Evolutionary conservation across 1,139 yeast species (phyloP).

Genomic region (Candida freyschussii): DNA sequence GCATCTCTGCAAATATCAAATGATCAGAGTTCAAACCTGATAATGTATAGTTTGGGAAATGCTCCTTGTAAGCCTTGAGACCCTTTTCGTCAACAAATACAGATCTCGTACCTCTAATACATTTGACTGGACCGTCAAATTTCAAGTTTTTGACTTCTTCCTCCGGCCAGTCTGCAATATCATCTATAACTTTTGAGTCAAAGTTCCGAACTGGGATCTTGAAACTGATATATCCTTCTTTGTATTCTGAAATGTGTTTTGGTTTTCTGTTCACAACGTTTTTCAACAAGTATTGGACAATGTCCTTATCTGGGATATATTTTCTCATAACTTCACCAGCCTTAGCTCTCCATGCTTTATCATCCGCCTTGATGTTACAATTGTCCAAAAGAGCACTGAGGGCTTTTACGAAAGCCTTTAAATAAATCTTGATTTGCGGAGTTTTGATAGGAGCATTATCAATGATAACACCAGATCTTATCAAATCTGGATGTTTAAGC

Average conservation of each 20-base stretch:
- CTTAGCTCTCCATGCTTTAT: conserved; percentile 31
- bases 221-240: conserved; percentile 26
- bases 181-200: conserved; percentile 28
- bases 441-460: conserved; percentile 42
- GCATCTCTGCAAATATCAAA: conserved; percentile 40
- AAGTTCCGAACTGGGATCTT: conserved; percentile 30
- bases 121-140: conserved; percentile 36
- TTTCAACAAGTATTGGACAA: conserved; percentile 25
- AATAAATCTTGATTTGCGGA: conserved; percentile 22
- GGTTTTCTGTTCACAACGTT: conserved; percentile 23
- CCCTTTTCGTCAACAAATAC: conserved; percentile 34
- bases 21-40: conserved; percentile 40
- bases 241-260: conserved; percentile 17
- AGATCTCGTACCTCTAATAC: conserved; percentile 38
- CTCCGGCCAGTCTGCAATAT: conserved; percentile 42
- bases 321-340: conserved; percentile 21
- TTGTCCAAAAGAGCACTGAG: conserved; percentile 18
- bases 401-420: conserved; percentile 23
- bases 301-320: conserved; percentile 28
- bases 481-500: conserved; percentile 35
- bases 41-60: conserved; percentile 33
- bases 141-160: conserved; percentile 22
- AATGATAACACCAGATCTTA: conserved; percentile 37
- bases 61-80: conserved; percentile 30
- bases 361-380: conserved; percentile 17